These are phyloP conservation scores for Erodium moschatum DNA, from an alignment of 441 rosid species.

Conservation along the genomic window DNA sequence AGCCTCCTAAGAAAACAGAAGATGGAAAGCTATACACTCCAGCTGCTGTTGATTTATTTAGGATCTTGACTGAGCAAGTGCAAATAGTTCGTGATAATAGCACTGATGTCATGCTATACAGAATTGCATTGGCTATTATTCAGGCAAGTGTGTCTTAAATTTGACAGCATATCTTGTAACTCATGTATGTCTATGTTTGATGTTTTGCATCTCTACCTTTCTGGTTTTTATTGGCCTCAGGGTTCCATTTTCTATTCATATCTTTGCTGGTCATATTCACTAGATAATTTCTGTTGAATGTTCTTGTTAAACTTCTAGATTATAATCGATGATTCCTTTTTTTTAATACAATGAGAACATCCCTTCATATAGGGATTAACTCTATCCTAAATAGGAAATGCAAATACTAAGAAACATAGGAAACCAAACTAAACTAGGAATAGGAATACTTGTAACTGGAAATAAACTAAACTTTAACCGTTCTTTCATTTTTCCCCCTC, in stretches of 20 bases:
- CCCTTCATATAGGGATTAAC: too few relatives aligned
- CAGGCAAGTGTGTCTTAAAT: constrained; percentile 51
- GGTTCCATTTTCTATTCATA: constrained; percentile 4
- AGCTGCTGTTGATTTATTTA: constrained; percentile 97
- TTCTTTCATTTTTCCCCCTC: constrained; percentile 6
- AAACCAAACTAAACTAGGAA: too few relatives aligned
- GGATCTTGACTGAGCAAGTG: constrained; percentile 98
- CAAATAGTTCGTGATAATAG: constrained; percentile 97
- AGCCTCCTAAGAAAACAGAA: constrained; percentile 94
- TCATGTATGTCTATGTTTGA: too few relatives aligned
- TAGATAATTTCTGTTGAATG: neutral
- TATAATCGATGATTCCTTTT: too few relatives aligned
- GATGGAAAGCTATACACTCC: constrained; percentile 98
- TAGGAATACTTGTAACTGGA: too few relatives aligned
- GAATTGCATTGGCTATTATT: constrained; percentile 87
- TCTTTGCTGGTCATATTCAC: too few relatives aligned
- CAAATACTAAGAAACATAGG: too few relatives aligned
- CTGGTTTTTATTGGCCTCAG: neutral
- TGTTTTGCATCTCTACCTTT: too few relatives aligned
- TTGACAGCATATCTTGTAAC: constrained; percentile 9
- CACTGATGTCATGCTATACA: constrained; percentile 92
- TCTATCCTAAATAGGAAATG: too few relatives aligned
- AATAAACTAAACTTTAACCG: too few relatives aligned
- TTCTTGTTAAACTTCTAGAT: too few relatives aligned
- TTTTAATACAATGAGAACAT: too few relatives aligned